Evolutionary conservation across 306 rosid genomes (phyloP).

Genomic region (Coriaria nepalensis): DNA sequence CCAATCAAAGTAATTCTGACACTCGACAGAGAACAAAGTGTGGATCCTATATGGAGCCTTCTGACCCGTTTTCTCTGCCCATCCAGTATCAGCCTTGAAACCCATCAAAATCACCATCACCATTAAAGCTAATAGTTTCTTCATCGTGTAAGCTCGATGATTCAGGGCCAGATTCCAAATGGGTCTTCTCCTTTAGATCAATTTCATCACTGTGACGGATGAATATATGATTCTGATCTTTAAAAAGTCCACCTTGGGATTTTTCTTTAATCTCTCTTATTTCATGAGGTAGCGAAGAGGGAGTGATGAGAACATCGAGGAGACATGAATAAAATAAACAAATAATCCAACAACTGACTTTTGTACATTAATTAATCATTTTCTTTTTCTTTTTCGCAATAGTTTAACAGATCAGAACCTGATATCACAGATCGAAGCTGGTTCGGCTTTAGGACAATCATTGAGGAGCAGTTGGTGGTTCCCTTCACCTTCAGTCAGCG

Average conservation of each 20-base stretch:
- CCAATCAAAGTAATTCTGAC: slow-evolving; percentile 98
- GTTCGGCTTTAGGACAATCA: too few species aligned
- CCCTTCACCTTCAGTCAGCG: too few species aligned
- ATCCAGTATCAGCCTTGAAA: slow-evolving; percentile 15
- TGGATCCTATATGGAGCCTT: slow-evolving; percentile 60
- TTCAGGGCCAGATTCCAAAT: slow-evolving; percentile 29
- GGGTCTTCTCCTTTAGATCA: slow-evolving; percentile 38
- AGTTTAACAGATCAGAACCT: too few species aligned
- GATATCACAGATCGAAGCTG: too few species aligned
- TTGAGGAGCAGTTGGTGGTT: too few species aligned
- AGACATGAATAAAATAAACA: neutral
- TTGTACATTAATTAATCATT: too few species aligned
- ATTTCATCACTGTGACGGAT: slow-evolving; percentile 18
- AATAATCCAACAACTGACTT: too few species aligned
- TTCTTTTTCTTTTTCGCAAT: too few species aligned
- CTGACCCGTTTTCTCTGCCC: slow-evolving; percentile 25
- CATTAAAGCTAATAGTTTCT: slow-evolving; percentile 17
- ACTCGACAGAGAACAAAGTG: slow-evolving; percentile 93
- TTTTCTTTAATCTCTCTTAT: neutral
- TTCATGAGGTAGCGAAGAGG: slow-evolving; percentile 3
- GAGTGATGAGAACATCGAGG: slow-evolving; percentile 1
- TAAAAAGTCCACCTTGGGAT: slow-evolving; percentile 38
- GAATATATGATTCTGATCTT: neutral
- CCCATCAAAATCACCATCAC: slow-evolving; percentile 21
- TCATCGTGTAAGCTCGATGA: slow-evolving; percentile 32